Conservation (phyloP, 1,284 basidiomycete species). For the Rhodotorula mucilaginosa region DNA sequence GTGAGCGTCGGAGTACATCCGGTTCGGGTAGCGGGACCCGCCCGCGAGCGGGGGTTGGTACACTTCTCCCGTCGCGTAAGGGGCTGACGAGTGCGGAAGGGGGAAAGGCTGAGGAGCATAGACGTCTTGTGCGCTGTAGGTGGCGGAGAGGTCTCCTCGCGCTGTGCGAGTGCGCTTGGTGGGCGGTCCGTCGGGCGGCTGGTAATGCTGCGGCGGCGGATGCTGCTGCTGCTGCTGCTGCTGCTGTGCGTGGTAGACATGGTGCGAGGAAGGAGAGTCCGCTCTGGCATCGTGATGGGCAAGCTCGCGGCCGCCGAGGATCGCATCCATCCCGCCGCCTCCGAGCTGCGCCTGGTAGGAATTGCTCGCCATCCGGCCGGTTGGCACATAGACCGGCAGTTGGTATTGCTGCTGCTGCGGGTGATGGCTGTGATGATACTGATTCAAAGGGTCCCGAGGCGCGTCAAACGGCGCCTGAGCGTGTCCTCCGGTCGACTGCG, state of each 20-base stretch:
- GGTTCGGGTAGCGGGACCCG: neutral
- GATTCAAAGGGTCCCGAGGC: too few relatives aligned
- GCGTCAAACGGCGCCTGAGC: too few relatives aligned
- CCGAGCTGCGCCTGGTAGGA: neutral
- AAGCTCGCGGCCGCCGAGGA: neutral
- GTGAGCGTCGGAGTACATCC: neutral
- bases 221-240: neutral
- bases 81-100: neutral
- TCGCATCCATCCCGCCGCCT: conserved; percentile 13
- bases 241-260: too few relatives aligned
- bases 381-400: neutral
- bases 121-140: conserved; percentile 8
- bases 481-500: too few relatives aligned
- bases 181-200: too few relatives aligned
- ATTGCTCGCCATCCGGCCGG: neutral
- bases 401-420: neutral
- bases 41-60: conserved; percentile 7
- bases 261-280: too few relatives aligned
- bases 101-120: conserved; percentile 11
- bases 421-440: neutral
- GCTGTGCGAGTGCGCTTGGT: too few relatives aligned
- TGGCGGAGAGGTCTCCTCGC: neutral
- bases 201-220: neutral
- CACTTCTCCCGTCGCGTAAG: conserved; percentile 27
- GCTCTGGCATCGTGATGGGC: neutral